Percentiles rank a stretch among this genome's conserved stretches.
phyloP scores from a whole-genome alignment of 345 rosid genomes.

The Eucalyptus leucophloia region DNA sequence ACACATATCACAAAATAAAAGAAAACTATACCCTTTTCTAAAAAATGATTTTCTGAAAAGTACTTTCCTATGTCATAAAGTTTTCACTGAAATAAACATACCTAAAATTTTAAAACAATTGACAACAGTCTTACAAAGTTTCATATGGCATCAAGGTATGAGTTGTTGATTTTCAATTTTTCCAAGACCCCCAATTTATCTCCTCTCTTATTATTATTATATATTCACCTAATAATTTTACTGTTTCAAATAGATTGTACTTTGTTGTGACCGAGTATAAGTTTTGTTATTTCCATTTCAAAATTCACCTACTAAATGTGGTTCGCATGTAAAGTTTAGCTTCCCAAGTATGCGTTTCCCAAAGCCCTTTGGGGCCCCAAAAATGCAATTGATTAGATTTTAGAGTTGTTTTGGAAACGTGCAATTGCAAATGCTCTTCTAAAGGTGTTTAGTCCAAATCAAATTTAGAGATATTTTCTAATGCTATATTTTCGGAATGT shows the following conservation, averaged over 20 bases:
- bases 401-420: no score
- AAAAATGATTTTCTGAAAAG: not conserved
- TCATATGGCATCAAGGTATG: not conserved
- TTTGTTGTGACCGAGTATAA: not conserved
- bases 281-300: not conserved
- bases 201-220: not conserved
- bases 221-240: not conserved
- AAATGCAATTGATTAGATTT: no score
- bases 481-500: no score
- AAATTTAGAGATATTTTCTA: no score
- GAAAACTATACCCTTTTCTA: not conserved
- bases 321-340: not conserved
- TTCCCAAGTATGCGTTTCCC: not conserved
- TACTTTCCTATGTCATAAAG: not conserved
- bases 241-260: not conserved
- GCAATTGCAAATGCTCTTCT: no score
- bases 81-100: not conserved
- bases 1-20: not conserved
- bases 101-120: no score
- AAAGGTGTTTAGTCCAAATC: no score
- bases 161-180: not conserved
- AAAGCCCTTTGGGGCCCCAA: no score
- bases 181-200: not conserved
- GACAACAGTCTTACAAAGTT: fast-evolving
- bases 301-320: not conserved